Conservation (phyloP, 495 filamentous ascomycete genomes). For the Neurospora hispaniola region DNA sequence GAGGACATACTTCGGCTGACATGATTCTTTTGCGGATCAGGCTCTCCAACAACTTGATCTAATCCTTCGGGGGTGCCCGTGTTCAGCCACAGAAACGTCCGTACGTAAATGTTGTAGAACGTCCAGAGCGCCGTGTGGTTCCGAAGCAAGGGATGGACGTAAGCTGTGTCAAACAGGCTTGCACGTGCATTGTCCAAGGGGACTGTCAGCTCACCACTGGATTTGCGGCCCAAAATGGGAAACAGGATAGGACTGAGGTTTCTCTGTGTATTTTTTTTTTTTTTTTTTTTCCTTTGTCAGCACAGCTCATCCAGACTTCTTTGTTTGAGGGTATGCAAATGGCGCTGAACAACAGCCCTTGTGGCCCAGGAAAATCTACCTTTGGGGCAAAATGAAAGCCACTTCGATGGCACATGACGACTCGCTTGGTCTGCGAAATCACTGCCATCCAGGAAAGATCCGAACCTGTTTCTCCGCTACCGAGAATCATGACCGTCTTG, state of each 20-base stretch:
- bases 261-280: constrained; percentile 3
- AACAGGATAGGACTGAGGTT: constrained; percentile 21
- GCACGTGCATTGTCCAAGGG: constrained; percentile 33
- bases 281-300: not conserved
- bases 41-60: constrained; percentile 24
- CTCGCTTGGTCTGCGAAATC: constrained; percentile 26
- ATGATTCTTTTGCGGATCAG: constrained; percentile 6
- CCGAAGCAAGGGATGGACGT: constrained; percentile 33
- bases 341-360: not conserved
- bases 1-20: constrained; percentile 10
- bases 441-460: constrained; percentile 33
- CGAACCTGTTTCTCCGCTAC: constrained; percentile 33
- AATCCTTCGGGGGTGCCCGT: constrained; percentile 29
- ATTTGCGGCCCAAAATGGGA: constrained; percentile 20
- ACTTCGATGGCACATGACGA: constrained; percentile 31
- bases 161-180: constrained; percentile 38
- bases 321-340: not conserved
- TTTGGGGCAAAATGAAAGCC: constrained; percentile 33
- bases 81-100: constrained; percentile 27
- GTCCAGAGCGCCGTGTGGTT: constrained; percentile 28
- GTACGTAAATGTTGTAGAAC: constrained; percentile 30
- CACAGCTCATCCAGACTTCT: not conserved
- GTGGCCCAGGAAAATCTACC: not conserved
- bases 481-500: constrained; percentile 32
- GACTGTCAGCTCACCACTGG: constrained; percentile 16